phyloP scores from a whole-genome alignment of 1,284 basidiomycete genomes.

The Kwoniella shivajii region DNA sequence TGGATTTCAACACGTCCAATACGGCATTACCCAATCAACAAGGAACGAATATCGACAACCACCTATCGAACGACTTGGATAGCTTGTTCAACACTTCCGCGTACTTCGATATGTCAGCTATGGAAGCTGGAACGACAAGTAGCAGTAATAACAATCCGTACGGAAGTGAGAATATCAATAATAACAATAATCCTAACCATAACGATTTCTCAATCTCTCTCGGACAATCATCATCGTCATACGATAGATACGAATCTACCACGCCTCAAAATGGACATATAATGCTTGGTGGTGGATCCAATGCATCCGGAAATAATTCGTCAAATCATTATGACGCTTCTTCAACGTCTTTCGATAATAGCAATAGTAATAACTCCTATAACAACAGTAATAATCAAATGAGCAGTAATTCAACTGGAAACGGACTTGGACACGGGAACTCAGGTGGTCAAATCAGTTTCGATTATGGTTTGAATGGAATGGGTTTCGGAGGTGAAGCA shows the following conservation, averaged over 20 bases:
- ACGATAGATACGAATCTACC: conserved; percentile 38
- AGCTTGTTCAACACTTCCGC: conserved; percentile 50
- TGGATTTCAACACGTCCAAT: conserved; percentile 14
- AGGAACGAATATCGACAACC: not conserved
- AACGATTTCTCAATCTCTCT: conserved; percentile 11
- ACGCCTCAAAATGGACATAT: conserved; percentile 20
- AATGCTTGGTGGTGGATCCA: conserved; percentile 10
- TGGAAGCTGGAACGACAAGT: conserved; percentile 11
- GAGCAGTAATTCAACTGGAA: not conserved
- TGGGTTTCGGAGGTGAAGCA: conserved; percentile 32
- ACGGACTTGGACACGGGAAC: conserved; percentile 3
- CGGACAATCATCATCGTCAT: conserved; percentile 38
- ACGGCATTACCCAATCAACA: conserved; percentile 14
- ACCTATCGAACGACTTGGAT: conserved; percentile 39
- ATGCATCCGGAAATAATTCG: not conserved
- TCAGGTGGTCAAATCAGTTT: conserved; percentile 16
- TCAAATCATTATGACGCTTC: not conserved
- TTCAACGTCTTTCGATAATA: not conserved
- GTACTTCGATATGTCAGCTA: conserved; percentile 43
- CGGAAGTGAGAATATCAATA: not conserved
- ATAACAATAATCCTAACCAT: not conserved
- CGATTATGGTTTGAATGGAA: conserved; percentile 28
- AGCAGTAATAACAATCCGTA: too few relatives aligned
- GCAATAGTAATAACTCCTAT: not conserved
- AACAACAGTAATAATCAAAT: not conserved